Evolutionary conservation across 148 eudicot genomes (phyloP), one percentile per base, ranked within the genome.

Genomic region (Fagopyrum tataricum): DNA sequence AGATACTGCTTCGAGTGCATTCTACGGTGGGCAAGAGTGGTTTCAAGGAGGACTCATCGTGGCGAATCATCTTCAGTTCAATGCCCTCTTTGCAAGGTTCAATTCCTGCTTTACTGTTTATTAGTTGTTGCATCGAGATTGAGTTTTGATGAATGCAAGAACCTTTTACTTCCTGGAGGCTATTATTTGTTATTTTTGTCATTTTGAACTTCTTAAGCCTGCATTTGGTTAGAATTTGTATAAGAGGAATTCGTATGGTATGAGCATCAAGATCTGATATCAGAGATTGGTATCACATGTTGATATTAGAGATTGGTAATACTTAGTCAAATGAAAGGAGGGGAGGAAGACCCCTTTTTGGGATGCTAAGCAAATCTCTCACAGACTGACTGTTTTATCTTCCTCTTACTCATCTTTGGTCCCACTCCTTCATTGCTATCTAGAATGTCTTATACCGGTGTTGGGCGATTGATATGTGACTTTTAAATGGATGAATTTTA

Each of bases 11-110:
- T 84, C 74, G 76, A 84, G 51, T 93, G 97, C 82, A 91, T 93
- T 46, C 17, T 86, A 71, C 90, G 84, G 52, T 93, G 98, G 98
- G 77, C 84, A 18, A 78, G 86, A 74, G 87, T 91, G 74, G 92
- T 84, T 78, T 77, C 87, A 42, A 71, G 84, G 74, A 89, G 77
- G 75, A 76, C 81, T 49, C 78, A 83, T 39, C 80, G 85, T 52
- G 71, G 53, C 39, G 77, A 52, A 18, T 75, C 88, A 76, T 79
- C 87, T 24, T 89, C 88, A 20, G 77, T 93, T 37, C 86, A 80
- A 66, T 93, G 97, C 77, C 98, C 98, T 78, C 75, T 93, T 39
- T 93, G 98, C 87, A 93, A 89, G 98, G 94, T 93, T 47, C 71
- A 8, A 62, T 62, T 62, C 37, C 43, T 12, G n/a, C 17, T 61